Evolutionary conservation across 805 yeast species (phyloP), one percentile per base, ranked within the genome.

Genomic region (Kodamaea kakaduensis): DNA sequence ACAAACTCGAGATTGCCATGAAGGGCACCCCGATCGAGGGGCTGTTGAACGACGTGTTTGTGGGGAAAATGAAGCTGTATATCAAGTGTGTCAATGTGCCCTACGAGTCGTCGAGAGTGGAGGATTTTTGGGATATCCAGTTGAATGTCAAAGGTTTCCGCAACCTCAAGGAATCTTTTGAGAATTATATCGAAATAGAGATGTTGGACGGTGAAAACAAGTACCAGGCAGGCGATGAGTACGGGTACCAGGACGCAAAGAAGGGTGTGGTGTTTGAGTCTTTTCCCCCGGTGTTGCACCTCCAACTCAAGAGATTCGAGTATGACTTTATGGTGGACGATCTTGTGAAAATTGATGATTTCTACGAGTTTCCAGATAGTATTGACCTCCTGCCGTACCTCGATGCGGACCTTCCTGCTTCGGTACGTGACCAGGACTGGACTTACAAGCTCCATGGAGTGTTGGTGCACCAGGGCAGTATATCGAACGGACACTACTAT

Each of bases 101-200:
- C 34, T 93, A 86, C 56, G 97, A 93, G 62, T 83, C 95, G 25
- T 78, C 95, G 3, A 74, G 97, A 42, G 76, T 73, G 3, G 99
- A 93, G 58, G 97, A 93, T 54, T 93, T 84, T 53, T 93, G 99
- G 99, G 98, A 93, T 66, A 84, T 93, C 42, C 98, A 93, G 59
- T 67, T 93, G 42, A 93, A 93, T 51, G 99, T 93, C 16, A 87
- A 86, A 54, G 83, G 88, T 22, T 71, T 88, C 68, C 70, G 67
- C 35, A 78, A 80, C 49, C 70, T 93, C 31, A 66, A 75, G 37
- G 81, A 79, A 35, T 81, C 96, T 0, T 93, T 93, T 59, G 74
- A 77, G 33, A 85, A 88, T 55, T 93, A 93, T 56, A 78, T 89
- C 36, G 94, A 87, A 46, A 80, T 81, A 19, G 99, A 93, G 61